A percentile compares a stretch with the other conserved stretches of the same genome.
These are phyloP conservation scores for Lobosporangium transversale DNA, from an alignment of 192 early-diverging fungal genomes.

Conservation along the genomic window DNA sequence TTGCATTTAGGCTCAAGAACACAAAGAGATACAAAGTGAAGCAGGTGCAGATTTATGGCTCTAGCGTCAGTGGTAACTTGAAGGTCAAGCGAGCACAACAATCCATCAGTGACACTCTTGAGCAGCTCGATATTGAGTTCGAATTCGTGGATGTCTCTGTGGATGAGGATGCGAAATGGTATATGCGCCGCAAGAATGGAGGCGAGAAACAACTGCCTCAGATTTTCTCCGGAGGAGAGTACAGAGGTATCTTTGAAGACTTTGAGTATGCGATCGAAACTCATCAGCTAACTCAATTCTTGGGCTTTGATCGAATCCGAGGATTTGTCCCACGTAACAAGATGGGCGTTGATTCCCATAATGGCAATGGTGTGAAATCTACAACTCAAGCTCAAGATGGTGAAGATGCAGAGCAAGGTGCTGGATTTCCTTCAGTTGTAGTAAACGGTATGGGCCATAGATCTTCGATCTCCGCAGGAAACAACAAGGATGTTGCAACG, in stretches of 20 bases:
- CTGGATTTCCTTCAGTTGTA: conserved; percentile 28
- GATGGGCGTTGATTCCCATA: not conserved
- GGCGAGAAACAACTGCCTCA: conserved; percentile 57
- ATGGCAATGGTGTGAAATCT: not conserved
- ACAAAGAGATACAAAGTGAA: conserved; percentile 46
- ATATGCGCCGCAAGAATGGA: conserved; percentile 55
- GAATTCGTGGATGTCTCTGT: conserved; percentile 58
- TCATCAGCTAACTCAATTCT: conserved; percentile 35
- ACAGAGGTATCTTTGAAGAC: conserved; percentile 47
- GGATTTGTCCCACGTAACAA: conserved; percentile 27
- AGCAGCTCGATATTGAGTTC: conserved; percentile 51
- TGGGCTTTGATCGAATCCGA: conserved; percentile 33
- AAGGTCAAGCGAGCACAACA: conserved; percentile 59
- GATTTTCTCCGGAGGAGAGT: conserved; percentile 60
- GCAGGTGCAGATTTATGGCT: conserved; percentile 58
- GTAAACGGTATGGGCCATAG: conserved; percentile 24
- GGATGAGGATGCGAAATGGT: conserved; percentile 49
- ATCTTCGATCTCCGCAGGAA: not conserved
- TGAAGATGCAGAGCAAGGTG: conserved; percentile 47
- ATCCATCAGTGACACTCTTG: conserved; percentile 46
- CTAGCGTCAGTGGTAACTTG: conserved; percentile 58
- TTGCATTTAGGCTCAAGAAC: conserved; percentile 28
- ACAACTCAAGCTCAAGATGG: conserved; percentile 28
- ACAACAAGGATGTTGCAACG: conserved; percentile 5
- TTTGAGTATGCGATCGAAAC: conserved; percentile 49